These are phyloP conservation scores for Epicoccum sorghinum DNA, from an alignment of 2,329 filamentous ascomycete genomes.

Conservation along the genomic window DNA sequence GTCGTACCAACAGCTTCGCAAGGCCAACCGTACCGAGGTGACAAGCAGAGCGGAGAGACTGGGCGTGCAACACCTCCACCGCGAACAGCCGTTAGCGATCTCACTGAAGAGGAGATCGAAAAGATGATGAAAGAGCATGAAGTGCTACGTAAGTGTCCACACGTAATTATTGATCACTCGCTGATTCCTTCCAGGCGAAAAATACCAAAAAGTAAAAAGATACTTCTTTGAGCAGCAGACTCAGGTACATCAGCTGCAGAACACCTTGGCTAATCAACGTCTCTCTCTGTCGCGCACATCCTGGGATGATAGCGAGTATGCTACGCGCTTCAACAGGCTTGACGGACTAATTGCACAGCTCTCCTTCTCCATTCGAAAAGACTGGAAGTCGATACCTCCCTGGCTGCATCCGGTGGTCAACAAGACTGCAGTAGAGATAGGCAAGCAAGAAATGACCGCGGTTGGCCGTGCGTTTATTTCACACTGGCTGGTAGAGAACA, in stretches of 20 bases:
- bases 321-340: slow-evolving; percentile 84
- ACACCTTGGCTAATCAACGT: slow-evolving; percentile 94
- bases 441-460: slow-evolving; percentile 97
- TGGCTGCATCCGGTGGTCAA: slow-evolving; percentile 85
- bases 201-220: slow-evolving; percentile 98
- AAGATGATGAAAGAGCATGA: slow-evolving; percentile 58
- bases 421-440: slow-evolving; percentile 80
- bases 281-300: slow-evolving; percentile 93
- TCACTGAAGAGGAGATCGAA: slow-evolving; percentile 55
- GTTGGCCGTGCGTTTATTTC: slow-evolving; percentile 88
- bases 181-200: slow-evolving; percentile 67
- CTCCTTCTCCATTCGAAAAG: slow-evolving; percentile 93
- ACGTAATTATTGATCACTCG: neutral
- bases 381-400: slow-evolving; percentile 80
- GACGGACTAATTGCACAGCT: slow-evolving; percentile 95
- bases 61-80: slow-evolving; percentile 55
- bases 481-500: slow-evolving; percentile 86
- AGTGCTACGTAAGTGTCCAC: slow-evolving; percentile 52
- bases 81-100: slow-evolving; percentile 47
- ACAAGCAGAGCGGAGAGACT: slow-evolving; percentile 44
- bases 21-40: slow-evolving; percentile 51
- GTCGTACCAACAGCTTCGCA: slow-evolving; percentile 53
- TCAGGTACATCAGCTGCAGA: slow-evolving; percentile 93
- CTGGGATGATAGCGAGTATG: slow-evolving; percentile 93
- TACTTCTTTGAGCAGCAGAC: slow-evolving; percentile 93